phyloP scores from a whole-genome alignment of 208 protist species.

The Trypanosoma scelopori region DNA sequence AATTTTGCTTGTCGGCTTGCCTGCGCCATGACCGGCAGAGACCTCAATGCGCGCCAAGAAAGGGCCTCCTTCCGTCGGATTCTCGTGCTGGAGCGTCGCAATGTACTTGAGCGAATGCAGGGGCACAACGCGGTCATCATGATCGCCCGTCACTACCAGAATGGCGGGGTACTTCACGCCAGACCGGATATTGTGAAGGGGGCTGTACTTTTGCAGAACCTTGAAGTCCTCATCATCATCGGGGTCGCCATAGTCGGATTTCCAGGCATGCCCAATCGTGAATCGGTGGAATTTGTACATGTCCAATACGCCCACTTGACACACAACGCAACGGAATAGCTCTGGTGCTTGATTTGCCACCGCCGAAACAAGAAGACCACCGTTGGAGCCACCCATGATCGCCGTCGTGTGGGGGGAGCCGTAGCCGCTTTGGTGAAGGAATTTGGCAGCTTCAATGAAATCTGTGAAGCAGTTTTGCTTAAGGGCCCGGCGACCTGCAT shows the following conservation, averaged over 20 bases:
- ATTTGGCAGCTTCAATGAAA: constrained; percentile 77
- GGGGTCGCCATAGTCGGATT: constrained; percentile 92
- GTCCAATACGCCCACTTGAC: constrained; percentile 93
- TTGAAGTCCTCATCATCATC: constrained; percentile 92
- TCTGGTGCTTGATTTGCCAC: constrained; percentile 90
- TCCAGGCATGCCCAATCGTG: constrained; percentile 94
- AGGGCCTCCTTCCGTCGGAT: constrained; percentile 59
- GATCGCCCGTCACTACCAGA: constrained; percentile 91
- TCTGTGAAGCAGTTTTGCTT: constrained; percentile 93
- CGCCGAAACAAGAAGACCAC: constrained; percentile 92
- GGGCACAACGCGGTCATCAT: constrained; percentile 97
- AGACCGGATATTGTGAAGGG: constrained; percentile 90
- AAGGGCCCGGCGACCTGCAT: constrained; percentile 70
- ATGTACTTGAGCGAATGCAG: constrained; percentile 95
- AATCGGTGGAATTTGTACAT: constrained; percentile 96
- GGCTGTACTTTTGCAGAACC: constrained; percentile 92
- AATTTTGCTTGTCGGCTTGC: constrained; percentile 91
- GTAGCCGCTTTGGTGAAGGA: constrained; percentile 71
- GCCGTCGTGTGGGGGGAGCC: constrained; percentile 83
- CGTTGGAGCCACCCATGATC: constrained; percentile 94
- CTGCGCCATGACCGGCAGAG: constrained; percentile 87
- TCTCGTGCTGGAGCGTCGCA: constrained; percentile 90
- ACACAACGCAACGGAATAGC: constrained; percentile 79
- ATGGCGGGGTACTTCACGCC: constrained; percentile 88
- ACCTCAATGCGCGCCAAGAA: constrained; percentile 88